These are phyloP conservation scores for Ophiostoma sp. DNA, from an alignment of 2,329 filamentous ascomycete genomes.

Conservation along the genomic window DNA sequence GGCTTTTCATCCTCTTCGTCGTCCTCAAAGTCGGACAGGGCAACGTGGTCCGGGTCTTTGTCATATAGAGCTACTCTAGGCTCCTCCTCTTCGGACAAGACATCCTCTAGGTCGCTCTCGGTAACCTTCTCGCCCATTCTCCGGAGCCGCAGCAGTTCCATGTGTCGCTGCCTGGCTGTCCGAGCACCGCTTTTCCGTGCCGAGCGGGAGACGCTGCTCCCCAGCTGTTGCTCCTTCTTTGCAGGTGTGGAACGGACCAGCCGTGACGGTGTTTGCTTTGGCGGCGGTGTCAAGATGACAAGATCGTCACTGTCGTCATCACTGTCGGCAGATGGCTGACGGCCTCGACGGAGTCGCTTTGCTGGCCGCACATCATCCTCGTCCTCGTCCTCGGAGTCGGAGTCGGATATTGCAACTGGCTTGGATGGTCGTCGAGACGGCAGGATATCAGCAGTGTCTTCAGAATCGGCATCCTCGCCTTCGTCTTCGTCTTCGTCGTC, in stretches of 20 bases:
- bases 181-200: slow-evolving; percentile 26
- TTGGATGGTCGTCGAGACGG: neutral
- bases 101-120: slow-evolving; percentile 28
- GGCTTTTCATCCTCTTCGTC: slow-evolving; percentile 33
- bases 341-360: slow-evolving; percentile 21
- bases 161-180: slow-evolving; percentile 34
- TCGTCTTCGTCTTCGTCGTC: neutral
- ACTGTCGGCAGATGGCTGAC: neutral
- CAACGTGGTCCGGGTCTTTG: slow-evolving; percentile 35
- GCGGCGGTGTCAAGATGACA: neutral
- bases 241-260: neutral
- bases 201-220: slow-evolving; percentile 13
- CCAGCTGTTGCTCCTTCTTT: neutral
- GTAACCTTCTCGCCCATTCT: slow-evolving; percentile 36
- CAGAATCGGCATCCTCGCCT: neutral
- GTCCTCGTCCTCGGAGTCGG: slow-evolving; percentile 14
- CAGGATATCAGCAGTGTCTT: neutral
- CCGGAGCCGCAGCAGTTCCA: slow-evolving; percentile 37
- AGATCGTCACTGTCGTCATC: neutral
- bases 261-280: slow-evolving; percentile 11
- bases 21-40: slow-evolving; percentile 38
- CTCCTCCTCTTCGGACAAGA: slow-evolving; percentile 24
- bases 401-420: neutral
- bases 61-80: slow-evolving; percentile 35
- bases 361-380: slow-evolving; percentile 23